Base-by-base conservation (phyloP, 768 basidiomycete genomes). In the Suillus tomentosus region DNA sequence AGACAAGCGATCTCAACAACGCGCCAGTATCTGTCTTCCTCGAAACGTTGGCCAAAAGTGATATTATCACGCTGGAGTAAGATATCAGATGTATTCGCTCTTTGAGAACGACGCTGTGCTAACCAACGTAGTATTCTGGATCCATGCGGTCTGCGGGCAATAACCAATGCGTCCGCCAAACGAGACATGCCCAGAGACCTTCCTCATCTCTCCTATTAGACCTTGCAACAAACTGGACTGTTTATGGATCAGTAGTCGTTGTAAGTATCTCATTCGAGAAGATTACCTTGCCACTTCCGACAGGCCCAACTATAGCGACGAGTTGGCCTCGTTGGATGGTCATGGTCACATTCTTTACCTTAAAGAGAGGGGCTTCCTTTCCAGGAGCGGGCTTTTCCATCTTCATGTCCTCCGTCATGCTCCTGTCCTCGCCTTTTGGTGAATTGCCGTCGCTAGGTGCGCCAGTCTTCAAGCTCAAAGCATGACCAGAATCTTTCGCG, bases 71-170 rank as follows among this genome's bases (percentile, higher is more conserved):
- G 77, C 83, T 89, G 61, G 3, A 31, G 50, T 17, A 39, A 7
- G 9, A 27, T 19, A 40, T 50, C n/a, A 47, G 43, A 15, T 53
- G 14, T 47, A 34, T 7, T 22, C 39, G 45, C 19, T 24, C 5
- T 31, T 36, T 13, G 27, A 55, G 9, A 24, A 19, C 24, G 5
- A 22, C 8, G 39, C 34, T 15, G 17, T 53, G 39, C 24, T 27
- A 63, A 87, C 87, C 71, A 88, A 68, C 5, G 85, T 80, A 0
- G 85, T 84, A 70, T 90, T 90, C 72, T 90, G 88, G 55, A 92
- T 91, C 90, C 90, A 92, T 0, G 89, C 87, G 1, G 83, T 84
- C 74, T 92, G 90, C 14, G 89, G 81, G 69, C 87, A 89, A 70
- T 91, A 92, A 9, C 84, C 87, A 13, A 91, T 80, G n/a, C 78